phyloP scores from a whole-genome alignment of 2,329 filamentous ascomycete species.

The Colletotrichum sp. region DNA sequence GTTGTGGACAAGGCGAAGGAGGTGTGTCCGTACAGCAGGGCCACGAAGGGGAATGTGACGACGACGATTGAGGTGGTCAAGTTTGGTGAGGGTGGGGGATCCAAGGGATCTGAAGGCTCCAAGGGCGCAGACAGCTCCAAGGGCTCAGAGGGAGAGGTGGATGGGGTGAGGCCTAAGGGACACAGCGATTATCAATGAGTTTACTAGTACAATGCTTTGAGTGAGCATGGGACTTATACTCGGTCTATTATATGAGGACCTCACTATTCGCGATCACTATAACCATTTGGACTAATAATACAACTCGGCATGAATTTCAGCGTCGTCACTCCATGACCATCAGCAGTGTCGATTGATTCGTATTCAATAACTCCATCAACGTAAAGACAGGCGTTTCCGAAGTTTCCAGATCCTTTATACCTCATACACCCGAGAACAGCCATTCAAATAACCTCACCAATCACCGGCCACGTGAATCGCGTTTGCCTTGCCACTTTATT shows the following conservation, averaged over 20 bases:
- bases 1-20: slow-evolving; percentile 29
- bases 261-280: background rate
- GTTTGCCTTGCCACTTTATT: background rate
- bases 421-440: background rate
- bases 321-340: background rate
- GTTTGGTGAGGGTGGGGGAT: background rate
- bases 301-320: background rate
- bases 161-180: background rate
- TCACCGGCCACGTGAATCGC: background rate
- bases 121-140: background rate
- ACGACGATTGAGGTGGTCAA: slow-evolving; percentile 27
- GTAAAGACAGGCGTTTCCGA: background rate
- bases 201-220: background rate
- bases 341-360: background rate
- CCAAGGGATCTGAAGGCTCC: background rate
- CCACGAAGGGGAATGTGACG: slow-evolving; percentile 29
- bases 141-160: background rate
- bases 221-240: background rate
- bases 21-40: slow-evolving; percentile 31
- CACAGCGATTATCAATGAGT: slow-evolving; percentile 17
- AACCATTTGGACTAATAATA: background rate
- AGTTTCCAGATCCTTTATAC: background rate
- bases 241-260: background rate
- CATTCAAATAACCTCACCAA: background rate
- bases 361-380: background rate